Evolutionary conservation across 2,329 filamentous ascomycete species (phyloP), one percentile per base, ranked within the genome.

Genomic region (Neofusicoccum laricinum): DNA sequence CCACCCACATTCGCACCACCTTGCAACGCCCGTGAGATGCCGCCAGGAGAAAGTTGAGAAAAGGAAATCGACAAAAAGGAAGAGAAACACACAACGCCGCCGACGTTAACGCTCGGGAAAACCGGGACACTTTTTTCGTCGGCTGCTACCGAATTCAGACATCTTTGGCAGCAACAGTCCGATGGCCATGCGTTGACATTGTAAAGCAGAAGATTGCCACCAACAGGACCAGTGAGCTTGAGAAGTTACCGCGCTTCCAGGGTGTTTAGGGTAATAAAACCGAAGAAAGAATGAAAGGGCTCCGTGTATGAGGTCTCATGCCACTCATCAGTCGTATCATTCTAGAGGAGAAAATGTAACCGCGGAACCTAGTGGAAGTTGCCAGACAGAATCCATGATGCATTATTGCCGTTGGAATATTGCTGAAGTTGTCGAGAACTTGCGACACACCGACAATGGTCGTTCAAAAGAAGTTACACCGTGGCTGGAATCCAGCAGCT

Each of bases 21-120:
- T 21, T 59, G 55, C 55, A 59, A 59, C 55, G 55, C 55, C 55
- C n/a, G 53, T 58, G 40, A 59, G 55, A 59, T 59, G 55, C 55
- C 55, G 55, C 53, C 40, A 21, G n/a, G 41, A 46, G 40, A 59
- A 36, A 46, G 41, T 17, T 15, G 15, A 36, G 4, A 19, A 5
- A 41, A 46, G n/a, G 15, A 46, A 32, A 21, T 25, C 11, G 25
- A 36, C 46, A 46, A 15, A 45, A 34, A 36, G 17, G 30, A 36
- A 36, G 8, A 34, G 15, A 19, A 30, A 36, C 6, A 32, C 17
- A 45, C 15, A 34, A 32, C 6, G 6, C 19, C 17, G 21, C 8
- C 21, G 8, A 36, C 46, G 15, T 36, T n/a, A 21, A 21, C 36
- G 17, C 36, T 30, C 40, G 15, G 3, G 25, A 15, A 59, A 15